These are phyloP conservation scores for Yamadazyma pseudoaaseri DNA, from an alignment of 1,139 yeast species.

Conservation along the genomic window DNA sequence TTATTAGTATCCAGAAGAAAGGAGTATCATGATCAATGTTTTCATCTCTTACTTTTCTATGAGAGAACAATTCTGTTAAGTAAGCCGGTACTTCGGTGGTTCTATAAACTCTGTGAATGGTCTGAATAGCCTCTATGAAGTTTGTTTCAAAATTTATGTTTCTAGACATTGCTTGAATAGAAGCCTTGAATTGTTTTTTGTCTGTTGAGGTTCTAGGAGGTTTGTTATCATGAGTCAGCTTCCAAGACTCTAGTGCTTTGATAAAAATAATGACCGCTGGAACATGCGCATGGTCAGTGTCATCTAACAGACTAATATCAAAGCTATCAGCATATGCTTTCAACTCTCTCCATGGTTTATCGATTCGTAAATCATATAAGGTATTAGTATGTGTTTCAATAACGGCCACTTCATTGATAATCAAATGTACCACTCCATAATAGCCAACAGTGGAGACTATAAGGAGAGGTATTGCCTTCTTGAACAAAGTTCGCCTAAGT, in stretches of 20 bases:
- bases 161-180: constrained; percentile 35
- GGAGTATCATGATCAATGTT: constrained; percentile 19
- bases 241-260: constrained; percentile 53
- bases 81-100: constrained; percentile 36
- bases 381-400: constrained; percentile 74
- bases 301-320: constrained; percentile 46
- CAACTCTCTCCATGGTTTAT: constrained; percentile 77
- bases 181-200: constrained; percentile 46
- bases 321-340: constrained; percentile 49
- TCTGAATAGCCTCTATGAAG: constrained; percentile 66
- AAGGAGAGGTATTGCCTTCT: constrained; percentile 51
- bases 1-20: constrained; percentile 62
- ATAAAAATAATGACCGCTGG: constrained; percentile 72
- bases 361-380: constrained; percentile 67
- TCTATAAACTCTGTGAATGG: constrained; percentile 52
- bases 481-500: constrained; percentile 42
- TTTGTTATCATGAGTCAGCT: constrained; percentile 23
- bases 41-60: constrained; percentile 18
- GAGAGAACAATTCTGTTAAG: constrained; percentile 9
- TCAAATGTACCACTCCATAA: constrained; percentile 61
- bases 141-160: constrained; percentile 51
- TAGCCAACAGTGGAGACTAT: constrained; percentile 58
- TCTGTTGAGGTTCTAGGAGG: constrained; percentile 49
- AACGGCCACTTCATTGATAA: constrained; percentile 54
- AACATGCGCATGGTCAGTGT: constrained; percentile 60